Evolutionary conservation across 345 rosid genomes (phyloP), one percentile per base, ranked within the genome.

Genomic region (Zanthoxylum bungeanum): DNA sequence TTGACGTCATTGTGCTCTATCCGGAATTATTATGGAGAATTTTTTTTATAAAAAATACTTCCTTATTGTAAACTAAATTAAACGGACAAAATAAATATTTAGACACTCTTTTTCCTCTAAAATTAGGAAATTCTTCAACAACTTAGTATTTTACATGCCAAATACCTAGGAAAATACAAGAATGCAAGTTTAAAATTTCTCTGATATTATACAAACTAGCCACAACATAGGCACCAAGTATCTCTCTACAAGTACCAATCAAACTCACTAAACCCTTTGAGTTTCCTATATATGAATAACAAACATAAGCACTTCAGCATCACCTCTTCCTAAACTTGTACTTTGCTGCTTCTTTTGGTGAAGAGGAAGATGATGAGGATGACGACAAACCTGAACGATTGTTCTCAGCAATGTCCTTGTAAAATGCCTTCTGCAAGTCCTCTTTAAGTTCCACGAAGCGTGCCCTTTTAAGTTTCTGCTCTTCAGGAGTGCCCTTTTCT

Each of bases 401-500:
- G 34, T 58, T 76, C 61, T 73, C 77, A 4, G 80, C 82, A 36
- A 73, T 79, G 78, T 83, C 87, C 79, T 79, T 83, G 71, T 70
- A 4, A 71, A 83, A 74, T 28, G 89, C 89, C 77, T 55, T 78
- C 31, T 71, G 78, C 7, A 86, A 65, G 14, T 75, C 87, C 0
- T 83, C 84, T 70, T 78, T 81, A 22, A 86, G 82, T 46, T 86
- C 89, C 58, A 16, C 59, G 80, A 71, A 79, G 2, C 89, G 82
- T 70, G 9, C 73, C 69, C 46, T 81, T 79, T 81, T 86, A 36
- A 5, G n/a, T 8, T 44, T 69, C 62, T 77, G 77, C 58, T 86
- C 89, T 46, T 83, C 87, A 9, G 71, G 61, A 16, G 76, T 81
- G 4, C 87, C 87, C 60, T 69, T 64, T 14, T 81, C 85, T 1